Base-by-base conservation (phyloP, 208 protist genomes). In the Leishmania amazonensis region DNA sequence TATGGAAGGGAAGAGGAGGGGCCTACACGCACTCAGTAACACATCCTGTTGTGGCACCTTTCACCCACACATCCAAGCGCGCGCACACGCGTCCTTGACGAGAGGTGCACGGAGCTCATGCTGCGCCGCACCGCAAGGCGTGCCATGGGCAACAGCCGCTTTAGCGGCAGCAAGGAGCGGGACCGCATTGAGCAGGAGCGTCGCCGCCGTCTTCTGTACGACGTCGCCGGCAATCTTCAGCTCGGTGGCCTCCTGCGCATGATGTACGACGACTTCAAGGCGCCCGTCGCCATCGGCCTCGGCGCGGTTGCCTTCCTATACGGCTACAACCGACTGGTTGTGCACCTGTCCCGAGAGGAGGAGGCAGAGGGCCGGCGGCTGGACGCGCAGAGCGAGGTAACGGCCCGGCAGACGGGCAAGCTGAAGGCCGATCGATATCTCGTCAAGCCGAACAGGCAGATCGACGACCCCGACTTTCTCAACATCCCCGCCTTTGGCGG, bases 401-500 rank as follows among this genome's bases (percentile, higher is more conserved):
- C 68, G 15, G 88, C 88, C 31, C 85, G 91, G 62, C 47, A 82
- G 78, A 91, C 83, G 4, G 93, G 93, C 21, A 95, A 95, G 75
- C 81, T 96, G 45, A 92, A 93, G 83, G 79, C 78, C 0, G 90
- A 93, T 19, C 87, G 88, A 1, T 96, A 89, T 62, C 81, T 96
- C n/a, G 85, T 95, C 57, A 95, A 94, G 72, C 91, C 89, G 35
- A 85, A 73, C 3, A 85, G 93, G 3, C 93, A 96, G 81, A 88
- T 95, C 47, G 93, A 96, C 67, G 93, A 96, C 78, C 93, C 93
- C 0, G 93, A 96, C 78, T 94, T 92, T 51, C 68, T 92, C 13
- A 89, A 93, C 80, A 88, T 95, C n/a, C 93, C 93, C 7, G 89
- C 93, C 42, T 87, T 89, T 65, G 86, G 67, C 5, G 93, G 93